Conservation (phyloP, 2,329 filamentous ascomycete species). For the Neonectria punicea region DNA sequence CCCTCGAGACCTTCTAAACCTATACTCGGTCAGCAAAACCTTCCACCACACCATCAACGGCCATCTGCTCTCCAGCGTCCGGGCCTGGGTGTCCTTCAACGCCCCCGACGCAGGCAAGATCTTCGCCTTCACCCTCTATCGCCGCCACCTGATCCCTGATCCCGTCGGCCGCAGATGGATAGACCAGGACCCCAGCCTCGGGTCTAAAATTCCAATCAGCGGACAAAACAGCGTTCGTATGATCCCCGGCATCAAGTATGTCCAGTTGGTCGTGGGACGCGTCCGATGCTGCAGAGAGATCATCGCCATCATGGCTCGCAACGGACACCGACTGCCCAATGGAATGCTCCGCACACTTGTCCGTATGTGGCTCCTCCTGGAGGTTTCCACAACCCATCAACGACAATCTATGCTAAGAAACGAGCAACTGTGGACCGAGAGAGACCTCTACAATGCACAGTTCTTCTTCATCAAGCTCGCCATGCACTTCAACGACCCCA, state of each 20-base stretch:
- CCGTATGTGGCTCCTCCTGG: conserved; percentile 80
- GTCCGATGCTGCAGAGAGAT: conserved; percentile 70
- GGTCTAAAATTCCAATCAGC: conserved; percentile 13
- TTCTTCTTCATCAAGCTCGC: conserved; percentile 78
- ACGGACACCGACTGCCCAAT: conserved; percentile 66
- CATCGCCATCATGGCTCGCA: conserved; percentile 66
- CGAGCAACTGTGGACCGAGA: conserved; percentile 63
- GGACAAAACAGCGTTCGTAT: conserved; percentile 51
- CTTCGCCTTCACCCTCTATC: conserved; percentile 72
- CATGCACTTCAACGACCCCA: conserved; percentile 74
- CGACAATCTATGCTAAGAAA: conserved; percentile 67
- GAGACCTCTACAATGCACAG: conserved; percentile 69
- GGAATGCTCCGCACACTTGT: conserved; percentile 60
- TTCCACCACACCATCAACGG: conserved; percentile 71
- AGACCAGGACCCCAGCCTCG: conserved; percentile 30
- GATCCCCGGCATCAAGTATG: conserved; percentile 74
- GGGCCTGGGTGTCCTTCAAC: conserved; percentile 62
- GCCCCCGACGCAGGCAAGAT: conserved; percentile 65
- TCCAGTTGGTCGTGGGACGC: conserved; percentile 72
- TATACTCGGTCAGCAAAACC: conserved; percentile 72
- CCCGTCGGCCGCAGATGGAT: conserved; percentile 60
- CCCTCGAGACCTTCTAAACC: conserved; percentile 66
- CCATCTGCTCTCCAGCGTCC: conserved; percentile 68
- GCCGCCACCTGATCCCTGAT: conserved; percentile 66
- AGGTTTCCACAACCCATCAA: conserved; percentile 66